Evolutionary conservation across 257 asterid species (phyloP), one percentile per base, ranked within the genome.

Genomic region (Striga asiatica): DNA sequence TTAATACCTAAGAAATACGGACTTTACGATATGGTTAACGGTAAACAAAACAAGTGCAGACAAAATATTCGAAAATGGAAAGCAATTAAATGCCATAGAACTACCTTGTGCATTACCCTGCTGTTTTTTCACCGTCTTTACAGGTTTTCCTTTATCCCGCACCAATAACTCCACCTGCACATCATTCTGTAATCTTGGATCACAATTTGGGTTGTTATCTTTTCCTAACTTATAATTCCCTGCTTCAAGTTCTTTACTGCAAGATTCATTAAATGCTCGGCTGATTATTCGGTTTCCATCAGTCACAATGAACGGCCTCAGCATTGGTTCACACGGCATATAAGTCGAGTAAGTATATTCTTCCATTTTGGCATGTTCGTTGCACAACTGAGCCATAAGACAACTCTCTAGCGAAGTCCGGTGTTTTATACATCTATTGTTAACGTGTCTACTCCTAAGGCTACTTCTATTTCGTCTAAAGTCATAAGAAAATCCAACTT

Each of bases 301-400:
- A 46, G 77, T 62, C 63, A 74, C 85, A 25, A 76, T 46, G 68
- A 77, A 82, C 11, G 89, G 89, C 67, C 77, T 71, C 46, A 49
- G 45, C 13, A 51, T 46, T 54, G 82, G 81, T 54, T 74, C 63
- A 46, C 42, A 34, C 6, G 68, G 52, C 23, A 81, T 64, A 64
- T 48, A 38, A 23, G 22, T 29, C 8, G 35, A 65, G 58, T 50
- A 68, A 27, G 56, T 61, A 41, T 66, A 74, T 31, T 81, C 83
- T 68, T 78, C 85, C 65, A 60, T 58, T 54, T 70, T 70, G 46
- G 68, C 69, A 47, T 31, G 73, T 68, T 75, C 86, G 34, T 71
- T 64, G 58, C 74, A 83, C 55, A 83, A 69, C 78, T 89, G 94
- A 58, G 96, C 93, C 81, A 86, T 66, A 61, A 89, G 79, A 68